Evolutionary conservation across 306 rosid genomes (phyloP).

Genomic region (Prunus armeniaca): DNA sequence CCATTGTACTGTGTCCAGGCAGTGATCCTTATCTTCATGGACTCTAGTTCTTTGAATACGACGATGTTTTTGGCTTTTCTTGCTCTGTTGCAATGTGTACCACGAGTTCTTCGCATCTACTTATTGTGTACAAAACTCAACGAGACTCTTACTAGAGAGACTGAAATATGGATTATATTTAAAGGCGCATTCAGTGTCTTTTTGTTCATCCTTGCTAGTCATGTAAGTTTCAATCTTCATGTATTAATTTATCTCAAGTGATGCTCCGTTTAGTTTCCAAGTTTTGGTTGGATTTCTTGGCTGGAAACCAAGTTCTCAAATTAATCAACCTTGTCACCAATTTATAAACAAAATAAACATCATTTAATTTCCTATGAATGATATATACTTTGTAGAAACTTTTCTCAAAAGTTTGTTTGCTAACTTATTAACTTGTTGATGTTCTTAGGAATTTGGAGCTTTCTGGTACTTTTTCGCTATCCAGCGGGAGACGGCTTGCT

Average conservation of each 20-base stretch:
- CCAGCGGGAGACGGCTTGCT: not conserved
- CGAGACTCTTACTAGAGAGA: not conserved
- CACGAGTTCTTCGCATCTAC: conserved; percentile 10
- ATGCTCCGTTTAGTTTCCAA: too few species aligned
- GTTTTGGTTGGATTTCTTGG: too few species aligned
- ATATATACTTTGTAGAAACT: too few species aligned
- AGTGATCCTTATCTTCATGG: conserved; percentile 8
- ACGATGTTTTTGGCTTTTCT: conserved; percentile 15
- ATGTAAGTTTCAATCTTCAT: not conserved
- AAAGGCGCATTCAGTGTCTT: not conserved
- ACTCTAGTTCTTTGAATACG: conserved; percentile 12
- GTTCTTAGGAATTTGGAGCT: not conserved
- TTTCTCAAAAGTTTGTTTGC: not conserved
- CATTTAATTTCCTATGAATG: too few species aligned
- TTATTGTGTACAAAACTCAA: not conserved
- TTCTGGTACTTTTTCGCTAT: conserved; percentile 3
- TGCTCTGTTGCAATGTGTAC: conserved; percentile 21
- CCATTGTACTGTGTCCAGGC: not conserved
- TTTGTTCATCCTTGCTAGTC: not conserved
- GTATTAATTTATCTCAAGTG: not conserved
- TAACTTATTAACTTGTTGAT: not conserved
- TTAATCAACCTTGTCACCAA: too few species aligned
- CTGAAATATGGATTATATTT: not conserved
- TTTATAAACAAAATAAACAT: too few species aligned
- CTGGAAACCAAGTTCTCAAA: too few species aligned